A percentile compares a stretch with the other conserved stretches of the same genome.
These are phyloP conservation scores for Helichrysum umbraculigerum DNA, from an alignment of 129 eudicot species.

Conservation along the genomic window DNA sequence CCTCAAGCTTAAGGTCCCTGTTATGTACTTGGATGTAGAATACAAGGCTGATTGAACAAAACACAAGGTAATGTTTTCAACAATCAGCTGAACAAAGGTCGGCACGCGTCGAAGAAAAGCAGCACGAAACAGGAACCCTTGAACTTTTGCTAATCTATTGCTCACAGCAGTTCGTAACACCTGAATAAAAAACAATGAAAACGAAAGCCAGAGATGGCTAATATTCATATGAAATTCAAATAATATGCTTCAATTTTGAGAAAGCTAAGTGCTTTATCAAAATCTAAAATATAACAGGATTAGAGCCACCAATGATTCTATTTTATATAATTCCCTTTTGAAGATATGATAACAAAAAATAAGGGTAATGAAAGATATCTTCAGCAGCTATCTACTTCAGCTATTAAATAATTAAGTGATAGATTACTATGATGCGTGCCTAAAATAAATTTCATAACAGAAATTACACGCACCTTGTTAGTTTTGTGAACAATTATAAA, in stretches of 20 bases:
- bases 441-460: neutral
- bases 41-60: slow-evolving; percentile 85
- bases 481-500: too few relatives aligned
- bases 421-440: slow-evolving; percentile 11
- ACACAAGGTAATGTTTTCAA: slow-evolving; percentile 85
- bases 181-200: slow-evolving; percentile 46
- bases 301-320: slow-evolving; percentile 1
- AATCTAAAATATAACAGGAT: neutral
- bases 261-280: neutral
- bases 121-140: slow-evolving; percentile 95
- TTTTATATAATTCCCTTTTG: neutral
- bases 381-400: neutral
- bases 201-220: slow-evolving; percentile 12
- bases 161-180: slow-evolving; percentile 92
- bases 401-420: neutral
- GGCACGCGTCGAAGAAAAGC: slow-evolving; percentile 99
- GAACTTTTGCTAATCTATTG: slow-evolving; percentile 98
- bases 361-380: neutral
- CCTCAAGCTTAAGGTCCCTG: slow-evolving; percentile 96
- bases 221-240: slow-evolving; percentile 3
- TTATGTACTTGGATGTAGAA: slow-evolving; percentile 93
- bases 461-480: neutral
- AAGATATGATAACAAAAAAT: neutral
- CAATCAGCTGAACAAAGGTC: slow-evolving; percentile 72
- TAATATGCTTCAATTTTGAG: neutral